Conservation (phyloP, 768 basidiomycete species). For the Dioszegia crocea region DNA sequence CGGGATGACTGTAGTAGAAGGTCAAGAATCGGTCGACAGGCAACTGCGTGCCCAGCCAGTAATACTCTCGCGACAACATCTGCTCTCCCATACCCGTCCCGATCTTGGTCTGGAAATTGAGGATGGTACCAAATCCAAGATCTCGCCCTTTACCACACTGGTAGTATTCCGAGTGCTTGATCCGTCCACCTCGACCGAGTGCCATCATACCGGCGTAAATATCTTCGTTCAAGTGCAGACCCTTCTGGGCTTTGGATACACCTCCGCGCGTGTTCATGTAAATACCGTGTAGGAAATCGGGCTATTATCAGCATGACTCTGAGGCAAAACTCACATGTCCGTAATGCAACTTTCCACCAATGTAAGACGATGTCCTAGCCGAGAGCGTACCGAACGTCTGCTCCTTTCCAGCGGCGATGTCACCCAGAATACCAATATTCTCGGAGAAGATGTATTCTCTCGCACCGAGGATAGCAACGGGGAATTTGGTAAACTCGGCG, state of each 20-base stretch:
- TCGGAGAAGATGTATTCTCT: constrained; percentile 99
- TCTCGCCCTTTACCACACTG: constrained; percentile 99
- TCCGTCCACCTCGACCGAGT: constrained; percentile 89
- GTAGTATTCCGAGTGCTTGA: constrained; percentile 99
- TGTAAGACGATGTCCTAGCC: constrained; percentile 93
- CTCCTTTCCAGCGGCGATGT: constrained; percentile 97
- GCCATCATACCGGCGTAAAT: constrained; percentile 99
- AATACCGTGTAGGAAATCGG: constrained; percentile 94
- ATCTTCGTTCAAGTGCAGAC: constrained; percentile 98
- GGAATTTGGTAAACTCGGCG: constrained; percentile 79
- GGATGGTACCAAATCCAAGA: constrained; percentile 95
- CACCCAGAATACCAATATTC: constrained; percentile 97
- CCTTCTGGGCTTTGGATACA: constrained; percentile 98
- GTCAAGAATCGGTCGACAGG: constrained; percentile 98
- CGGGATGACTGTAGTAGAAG: constrained; percentile 99
- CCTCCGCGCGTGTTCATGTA: constrained; percentile 99
- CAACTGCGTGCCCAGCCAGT: constrained; percentile 95
- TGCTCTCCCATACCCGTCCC: constrained; percentile 99
- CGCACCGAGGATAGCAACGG: constrained; percentile 95
- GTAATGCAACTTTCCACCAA: constrained; percentile 97
- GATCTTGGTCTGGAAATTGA: constrained; percentile 99
- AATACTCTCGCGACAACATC: constrained; percentile 98
- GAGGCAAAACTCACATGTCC: constrained; percentile 59
- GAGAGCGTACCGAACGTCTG: constrained; percentile 98
- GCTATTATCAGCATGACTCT: constrained; percentile 43